These are phyloP conservation scores for Citrullus colocynthis DNA, from an alignment of 306 rosid genomes.

Conservation along the genomic window DNA sequence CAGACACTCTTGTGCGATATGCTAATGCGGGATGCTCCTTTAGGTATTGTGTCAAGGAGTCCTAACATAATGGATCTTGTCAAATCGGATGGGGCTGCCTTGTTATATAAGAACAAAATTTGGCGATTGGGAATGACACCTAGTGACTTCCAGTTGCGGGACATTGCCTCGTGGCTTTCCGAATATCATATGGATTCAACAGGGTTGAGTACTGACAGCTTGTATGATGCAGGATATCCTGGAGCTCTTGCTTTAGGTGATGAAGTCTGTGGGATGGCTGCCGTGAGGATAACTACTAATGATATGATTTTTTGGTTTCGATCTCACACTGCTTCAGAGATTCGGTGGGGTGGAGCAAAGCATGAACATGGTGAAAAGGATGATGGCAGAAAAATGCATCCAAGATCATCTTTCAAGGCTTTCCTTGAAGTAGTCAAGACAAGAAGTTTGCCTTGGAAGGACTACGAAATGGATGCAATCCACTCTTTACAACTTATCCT, in stretches of 20 bases:
- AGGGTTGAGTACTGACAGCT: conserved; percentile 90
- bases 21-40: conserved; percentile 91
- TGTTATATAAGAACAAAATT: conserved; percentile 52
- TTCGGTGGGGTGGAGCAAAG: conserved; percentile 96
- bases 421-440: conserved; percentile 82
- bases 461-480: conserved; percentile 94
- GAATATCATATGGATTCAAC: conserved; percentile 82
- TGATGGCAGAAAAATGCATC: conserved; percentile 78
- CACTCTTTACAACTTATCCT: conserved; percentile 93
- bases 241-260: conserved; percentile 60
- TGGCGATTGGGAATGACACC: conserved; percentile 77
- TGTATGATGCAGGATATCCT: conserved; percentile 82
- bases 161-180: conserved; percentile 56
- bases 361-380: conserved; percentile 74
- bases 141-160: conserved; percentile 57
- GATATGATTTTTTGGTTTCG: conserved; percentile 88
- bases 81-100: conserved; percentile 88
- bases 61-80: conserved; percentile 96
- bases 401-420: conserved; percentile 93
- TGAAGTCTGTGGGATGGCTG: conserved; percentile 84
- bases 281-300: conserved; percentile 60
- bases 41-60: conserved; percentile 75
- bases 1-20: conserved; percentile 88
- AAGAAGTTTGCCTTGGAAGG: conserved; percentile 86
- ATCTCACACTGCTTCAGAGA: conserved; percentile 71